Evolutionary conservation across 371 early-diverging fungal species (phyloP).

Genomic region (Apophysomyces trapeziformis): DNA sequence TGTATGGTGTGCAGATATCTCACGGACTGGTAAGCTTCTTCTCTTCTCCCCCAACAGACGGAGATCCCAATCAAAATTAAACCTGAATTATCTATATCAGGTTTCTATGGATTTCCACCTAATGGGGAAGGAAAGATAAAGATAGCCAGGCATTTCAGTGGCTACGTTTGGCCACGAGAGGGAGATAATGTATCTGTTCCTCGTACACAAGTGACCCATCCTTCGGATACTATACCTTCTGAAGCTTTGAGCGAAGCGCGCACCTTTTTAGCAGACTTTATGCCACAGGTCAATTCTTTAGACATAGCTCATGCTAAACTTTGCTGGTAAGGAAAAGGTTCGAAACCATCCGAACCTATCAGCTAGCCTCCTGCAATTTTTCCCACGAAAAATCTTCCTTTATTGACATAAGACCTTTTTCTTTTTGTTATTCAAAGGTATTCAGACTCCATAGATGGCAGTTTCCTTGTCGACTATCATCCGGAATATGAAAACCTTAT

Average conservation of each 20-base stretch:
- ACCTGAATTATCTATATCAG: constrained; percentile 12
- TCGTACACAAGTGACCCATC: constrained; percentile 45
- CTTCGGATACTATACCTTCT: constrained; percentile 44
- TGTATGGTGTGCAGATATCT: constrained; percentile 57
- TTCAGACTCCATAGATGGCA: constrained; percentile 50
- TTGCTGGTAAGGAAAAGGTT: constrained; percentile 37
- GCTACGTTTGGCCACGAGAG: constrained; percentile 45
- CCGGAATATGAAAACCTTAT: constrained; percentile 46
- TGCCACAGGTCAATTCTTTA: constrained; percentile 35
- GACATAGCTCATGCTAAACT: constrained; percentile 38
- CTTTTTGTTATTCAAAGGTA: constrained; percentile 27
- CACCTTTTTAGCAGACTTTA: constrained; percentile 36
- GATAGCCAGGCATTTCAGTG: constrained; percentile 52
- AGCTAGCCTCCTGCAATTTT: not conserved
- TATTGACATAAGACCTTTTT: not conserved
- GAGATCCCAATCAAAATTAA: not conserved
- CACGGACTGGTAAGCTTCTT: constrained; percentile 35
- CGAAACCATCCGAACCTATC: not conserved
- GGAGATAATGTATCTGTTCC: constrained; percentile 41
- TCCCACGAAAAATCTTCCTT: not conserved
- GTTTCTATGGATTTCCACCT: constrained; percentile 59
- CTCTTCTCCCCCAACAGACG: not conserved
- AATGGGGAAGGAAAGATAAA: constrained; percentile 54
- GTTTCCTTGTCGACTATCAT: constrained; percentile 47
- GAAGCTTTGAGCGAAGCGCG: constrained; percentile 37